Evolutionary conservation across 2,329 filamentous ascomycete species (phyloP), one percentile per base, ranked within the genome.

Genomic region (Myriosclerotinia scirpicola): DNA sequence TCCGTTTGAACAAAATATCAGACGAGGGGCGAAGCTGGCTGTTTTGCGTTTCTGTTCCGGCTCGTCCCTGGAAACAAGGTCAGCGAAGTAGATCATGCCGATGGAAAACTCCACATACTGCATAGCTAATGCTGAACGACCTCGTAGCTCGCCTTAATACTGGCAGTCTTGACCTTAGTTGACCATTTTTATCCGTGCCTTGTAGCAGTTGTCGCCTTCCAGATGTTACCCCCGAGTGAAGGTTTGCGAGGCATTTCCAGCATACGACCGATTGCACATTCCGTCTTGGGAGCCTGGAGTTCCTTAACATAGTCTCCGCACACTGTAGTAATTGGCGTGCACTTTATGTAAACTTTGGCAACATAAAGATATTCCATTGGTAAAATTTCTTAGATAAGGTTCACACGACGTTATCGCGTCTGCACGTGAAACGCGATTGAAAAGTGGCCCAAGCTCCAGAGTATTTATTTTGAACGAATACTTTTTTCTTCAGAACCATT

Each of bases 241-340:
- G 52, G 68, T 64, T 73, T 56, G 70, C 65, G 9, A 69, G 61
- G 68, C 74, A 76, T 69, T 68, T 68, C 69, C 70, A 73, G 64
- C 74, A 76, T 20, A 74, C 59, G 67, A 70, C 71, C 30, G 68
- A 46, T 59, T 68, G 58, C 15, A 53, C 46, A n/a, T 50, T 65
- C 22, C 68, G 65, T 48, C 46, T 68, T 40, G 66, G 67, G 30
- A 64, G 40, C 44, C 61, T 56, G 30, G 68, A 66, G 58, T 67
- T 62, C 11, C 68, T 69, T 26, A 75, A 65, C 74, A 75, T 76
- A 55, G 38, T 69, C 20, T 22, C 42, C 38, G n/a, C 26, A 61
- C 30, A 53, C 30, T 65, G 22, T 20, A n/a, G 44, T 48, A 48
- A 53, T 22, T 38, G 48, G n/a, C 34, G 26, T 17, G 55, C 40